Conservation (phyloP, 768 basidiomycete genomes). For the Boletus rufocinnamomeus region DNA sequence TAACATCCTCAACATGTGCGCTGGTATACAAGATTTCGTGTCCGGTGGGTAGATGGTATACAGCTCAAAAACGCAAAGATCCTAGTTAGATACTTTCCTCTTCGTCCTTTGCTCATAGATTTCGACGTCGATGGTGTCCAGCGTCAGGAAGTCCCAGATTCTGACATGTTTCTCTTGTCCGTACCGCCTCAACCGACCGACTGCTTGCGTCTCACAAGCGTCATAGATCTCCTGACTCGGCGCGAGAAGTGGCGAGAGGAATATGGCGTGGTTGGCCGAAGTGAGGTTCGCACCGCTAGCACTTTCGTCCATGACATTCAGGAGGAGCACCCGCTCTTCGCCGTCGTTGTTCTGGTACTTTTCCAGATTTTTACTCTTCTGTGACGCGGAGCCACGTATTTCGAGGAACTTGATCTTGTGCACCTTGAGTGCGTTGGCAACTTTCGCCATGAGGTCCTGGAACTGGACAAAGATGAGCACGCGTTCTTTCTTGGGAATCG, state of each 20-base stretch:
- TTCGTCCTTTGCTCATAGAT: constrained; percentile 61
- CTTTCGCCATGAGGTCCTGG: constrained; percentile 89
- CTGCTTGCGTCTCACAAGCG: constrained; percentile 79
- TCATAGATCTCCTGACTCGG: constrained; percentile 81
- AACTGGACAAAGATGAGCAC: constrained; percentile 96
- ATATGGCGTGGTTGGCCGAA: constrained; percentile 91
- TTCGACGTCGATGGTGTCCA: constrained; percentile 85
- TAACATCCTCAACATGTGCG: neutral
- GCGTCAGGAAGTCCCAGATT: constrained; percentile 83
- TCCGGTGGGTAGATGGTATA: constrained; percentile 10
- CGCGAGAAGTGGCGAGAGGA: constrained; percentile 88
- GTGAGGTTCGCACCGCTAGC: constrained; percentile 94
- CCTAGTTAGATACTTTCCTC: constrained; percentile 30
- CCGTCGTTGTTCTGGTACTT: constrained; percentile 83
- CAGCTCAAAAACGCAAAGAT: constrained; percentile 1
- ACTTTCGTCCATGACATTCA: constrained; percentile 94
- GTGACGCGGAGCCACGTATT: constrained; percentile 74
- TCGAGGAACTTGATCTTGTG: constrained; percentile 77
- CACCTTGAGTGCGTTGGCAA: constrained; percentile 74
- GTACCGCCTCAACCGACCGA: constrained; percentile 81
- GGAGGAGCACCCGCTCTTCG: constrained; percentile 75
- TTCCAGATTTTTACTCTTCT: constrained; percentile 81
- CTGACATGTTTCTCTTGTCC: constrained; percentile 81
- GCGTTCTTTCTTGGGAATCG: constrained; percentile 73
- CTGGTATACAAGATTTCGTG: constrained; percentile 15